Percentiles rank a stretch among this genome's conserved stretches.
Conservation (phyloP, 306 rosid genomes). For the Alnus rubra region DNA sequence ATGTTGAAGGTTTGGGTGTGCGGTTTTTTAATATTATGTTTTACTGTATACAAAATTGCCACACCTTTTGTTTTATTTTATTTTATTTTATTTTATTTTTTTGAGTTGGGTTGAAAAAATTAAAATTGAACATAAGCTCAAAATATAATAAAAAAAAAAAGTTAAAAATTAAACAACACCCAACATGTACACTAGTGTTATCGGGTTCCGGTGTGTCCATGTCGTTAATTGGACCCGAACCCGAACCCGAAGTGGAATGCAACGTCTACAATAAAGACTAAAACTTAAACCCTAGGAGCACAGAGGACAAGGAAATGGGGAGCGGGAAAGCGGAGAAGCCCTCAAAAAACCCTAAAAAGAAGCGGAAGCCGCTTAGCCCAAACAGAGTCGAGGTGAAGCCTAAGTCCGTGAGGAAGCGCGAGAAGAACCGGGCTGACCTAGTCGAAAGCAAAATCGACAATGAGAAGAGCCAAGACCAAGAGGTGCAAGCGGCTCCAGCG, state of each 20-base stretch:
- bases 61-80: too few species aligned
- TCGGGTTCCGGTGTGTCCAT: background rate
- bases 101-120: too few species aligned
- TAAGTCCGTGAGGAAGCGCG: constrained; percentile 17
- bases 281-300: background rate
- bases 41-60: too few species aligned
- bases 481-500: constrained; percentile 17
- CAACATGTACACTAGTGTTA: too few species aligned
- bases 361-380: constrained; percentile 24
- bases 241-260: too few species aligned
- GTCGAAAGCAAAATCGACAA: background rate
- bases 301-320: constrained; percentile 16
- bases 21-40: too few species aligned
- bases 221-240: background rate
- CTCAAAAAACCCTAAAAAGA: constrained; percentile 25
- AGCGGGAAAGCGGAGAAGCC: constrained; percentile 19
- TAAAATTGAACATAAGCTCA: too few species aligned
- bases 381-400: constrained; percentile 3
- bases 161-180: too few species aligned
- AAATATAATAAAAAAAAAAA: too few species aligned
- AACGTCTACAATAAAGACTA: background rate
- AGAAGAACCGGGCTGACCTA: background rate
- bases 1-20: too few species aligned
- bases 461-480: background rate
- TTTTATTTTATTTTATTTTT: too few species aligned